These are phyloP conservation scores for Cyclotella choctawhatcheeana DNA, from an alignment of 108 stramenopile species.

Conservation along the genomic window DNA sequence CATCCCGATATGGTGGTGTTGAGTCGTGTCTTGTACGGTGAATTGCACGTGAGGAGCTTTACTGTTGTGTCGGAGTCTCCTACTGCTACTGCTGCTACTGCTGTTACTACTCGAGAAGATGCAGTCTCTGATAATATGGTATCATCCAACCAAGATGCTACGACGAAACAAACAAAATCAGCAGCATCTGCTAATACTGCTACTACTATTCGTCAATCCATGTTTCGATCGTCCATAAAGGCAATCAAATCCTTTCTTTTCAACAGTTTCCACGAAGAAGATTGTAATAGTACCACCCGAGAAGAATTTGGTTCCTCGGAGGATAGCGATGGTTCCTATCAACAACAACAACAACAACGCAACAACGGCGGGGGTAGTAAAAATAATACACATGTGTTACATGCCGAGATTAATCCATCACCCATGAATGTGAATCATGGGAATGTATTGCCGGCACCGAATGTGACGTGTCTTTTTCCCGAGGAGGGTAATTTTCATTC, in stretches of 20 bases:
- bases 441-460: conserved; percentile 62
- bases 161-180: no score
- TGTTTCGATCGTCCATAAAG: conserved; percentile 21
- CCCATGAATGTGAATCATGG: conserved; percentile 19
- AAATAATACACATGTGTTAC: conserved; percentile 4
- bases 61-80: conserved; percentile 74
- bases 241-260: conserved; percentile 36
- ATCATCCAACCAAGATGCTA: no score
- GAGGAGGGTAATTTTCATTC: conserved; percentile 92
- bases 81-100: conserved; percentile 4
- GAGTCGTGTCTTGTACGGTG: conserved; percentile 88
- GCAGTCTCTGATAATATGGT: no score
- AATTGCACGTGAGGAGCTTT: conserved; percentile 72
- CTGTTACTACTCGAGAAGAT: no score
- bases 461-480: conserved; percentile 77
- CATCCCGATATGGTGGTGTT: conserved; percentile 95
- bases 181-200: no score
- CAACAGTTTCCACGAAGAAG: conserved; percentile 8
- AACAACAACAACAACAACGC: no score
- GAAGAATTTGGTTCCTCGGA: no score
- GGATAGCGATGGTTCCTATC: not conserved
- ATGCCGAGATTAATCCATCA: conserved; percentile 22
- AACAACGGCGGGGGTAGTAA: no score
- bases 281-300: no score
- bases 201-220: not conserved